Evolutionary conservation across 177 flowering plant genomes (phyloP).

Genomic region (Telopea speciosissima): DNA sequence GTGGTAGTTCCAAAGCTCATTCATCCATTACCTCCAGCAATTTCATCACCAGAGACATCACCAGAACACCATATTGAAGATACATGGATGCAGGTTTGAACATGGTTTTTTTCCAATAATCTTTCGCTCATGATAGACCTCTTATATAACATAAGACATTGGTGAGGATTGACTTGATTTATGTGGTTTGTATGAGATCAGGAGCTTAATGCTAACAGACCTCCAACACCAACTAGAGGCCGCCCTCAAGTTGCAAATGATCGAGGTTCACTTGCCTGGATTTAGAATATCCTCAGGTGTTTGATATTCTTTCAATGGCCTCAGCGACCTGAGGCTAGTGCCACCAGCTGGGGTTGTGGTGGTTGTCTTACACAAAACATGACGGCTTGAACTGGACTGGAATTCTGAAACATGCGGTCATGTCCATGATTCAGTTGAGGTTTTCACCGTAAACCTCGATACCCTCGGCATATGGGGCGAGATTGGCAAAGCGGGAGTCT

Average conservation of each 20-base stretch:
- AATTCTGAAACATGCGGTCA: constrained; percentile 2
- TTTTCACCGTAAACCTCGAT: not conserved
- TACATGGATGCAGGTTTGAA: constrained; percentile 78
- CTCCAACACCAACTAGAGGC: constrained; percentile 98
- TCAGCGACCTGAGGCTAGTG: constrained; percentile 18
- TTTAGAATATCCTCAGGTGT: constrained; percentile 12
- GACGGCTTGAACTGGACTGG: constrained; percentile 8
- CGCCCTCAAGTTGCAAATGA: constrained; percentile 78
- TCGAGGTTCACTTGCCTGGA: constrained; percentile 5
- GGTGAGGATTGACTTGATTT: not conserved
- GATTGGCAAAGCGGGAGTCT: not conserved
- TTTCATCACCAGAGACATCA: constrained; percentile 62
- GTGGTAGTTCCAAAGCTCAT: constrained; percentile 83
- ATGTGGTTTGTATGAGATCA: constrained; percentile 20
- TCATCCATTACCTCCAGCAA: constrained; percentile 77
- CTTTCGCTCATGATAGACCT: not conserved
- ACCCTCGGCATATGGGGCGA: not conserved
- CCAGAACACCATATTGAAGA: constrained; percentile 72
- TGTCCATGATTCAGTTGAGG: constrained; percentile 6
- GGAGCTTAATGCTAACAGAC: constrained; percentile 99
- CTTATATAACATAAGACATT: not conserved
- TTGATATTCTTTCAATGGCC: constrained; percentile 22
- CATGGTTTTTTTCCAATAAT: not conserved
- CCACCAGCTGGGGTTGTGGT: constrained; percentile 30
- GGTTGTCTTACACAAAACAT: constrained; percentile 30